Conservation (phyloP, 768 basidiomycete species). For the Psilocybe azurescens region DNA sequence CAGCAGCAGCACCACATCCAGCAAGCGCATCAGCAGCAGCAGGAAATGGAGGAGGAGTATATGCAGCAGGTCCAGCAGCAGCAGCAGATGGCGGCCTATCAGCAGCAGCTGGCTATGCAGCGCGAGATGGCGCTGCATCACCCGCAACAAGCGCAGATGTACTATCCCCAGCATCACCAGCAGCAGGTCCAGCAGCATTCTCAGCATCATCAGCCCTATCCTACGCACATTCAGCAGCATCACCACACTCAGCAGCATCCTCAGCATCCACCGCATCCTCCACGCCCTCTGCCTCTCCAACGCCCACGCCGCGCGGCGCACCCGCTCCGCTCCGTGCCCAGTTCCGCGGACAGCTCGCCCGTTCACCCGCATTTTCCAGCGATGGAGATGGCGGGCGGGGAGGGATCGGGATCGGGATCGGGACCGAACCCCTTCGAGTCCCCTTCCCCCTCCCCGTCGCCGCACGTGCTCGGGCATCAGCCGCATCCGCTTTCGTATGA, state of each 20-base stretch:
- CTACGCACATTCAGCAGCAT: conserved; percentile 5
- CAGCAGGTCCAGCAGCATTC: conserved; percentile 14
- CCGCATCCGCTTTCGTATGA: conserved; percentile 10
- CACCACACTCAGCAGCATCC: conserved; percentile 9
- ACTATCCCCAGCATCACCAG: no score
- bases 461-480: conserved; percentile 14
- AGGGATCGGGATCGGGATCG: no score
- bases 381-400: no score
- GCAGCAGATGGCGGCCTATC: conserved; percentile 31
- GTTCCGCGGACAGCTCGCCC: conserved; percentile 19
- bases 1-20: background rate
- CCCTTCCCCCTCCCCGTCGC: no score
- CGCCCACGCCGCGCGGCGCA: background rate
- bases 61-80: conserved; percentile 7
- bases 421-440: no score
- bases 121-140: conserved; percentile 21
- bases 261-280: conserved; percentile 3
- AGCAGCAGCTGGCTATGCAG: background rate
- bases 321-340: background rate
- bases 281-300: background rate
- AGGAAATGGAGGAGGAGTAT: no score
- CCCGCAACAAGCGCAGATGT: background rate
- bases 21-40: conserved; percentile 22
- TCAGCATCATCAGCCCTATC: conserved; percentile 20
- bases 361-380: conserved; percentile 34